Evolutionary conservation across 805 yeast species (phyloP), one percentile per base, ranked within the genome.

Genomic region (Blastobotrys chiropterorum): DNA sequence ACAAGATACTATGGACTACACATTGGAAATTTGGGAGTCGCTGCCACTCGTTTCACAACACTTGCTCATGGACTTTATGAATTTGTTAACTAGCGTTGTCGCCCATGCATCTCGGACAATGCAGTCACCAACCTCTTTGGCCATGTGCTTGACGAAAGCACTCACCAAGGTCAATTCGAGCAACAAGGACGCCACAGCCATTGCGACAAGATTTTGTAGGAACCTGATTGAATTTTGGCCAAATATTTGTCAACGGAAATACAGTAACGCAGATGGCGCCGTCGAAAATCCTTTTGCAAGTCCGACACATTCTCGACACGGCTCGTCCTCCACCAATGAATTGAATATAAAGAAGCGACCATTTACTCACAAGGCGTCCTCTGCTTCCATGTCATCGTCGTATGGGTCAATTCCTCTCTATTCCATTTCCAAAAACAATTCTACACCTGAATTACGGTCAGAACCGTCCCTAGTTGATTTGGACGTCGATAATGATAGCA

Each of bases 161-260:
- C 58, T 85, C 31, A 75, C 83, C 51, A 83, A 83, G 44, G 78
- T 78, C 57, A 68, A 67, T 34, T 61, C 72, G 2, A 70, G 75
- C 2, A 76, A 73, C 53, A 72, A 74, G 42, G 81, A 81, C 55
- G 67, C 73, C 45, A 56, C 75, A 5, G 70, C 77, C 5, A 72
- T 83, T 15, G 80, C 83, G 0, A 71, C 74, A 20, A 68, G 86
- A 46, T 80, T 77, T 52, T 66, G 82, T 17, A 76, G 74, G 50
- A 81, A 78, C 53, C 57, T 83, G 4, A 59, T 84, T 40, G 78
- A 72, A 34, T 62, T 72, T 57, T 85, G 85, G 82, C 64, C 60
- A 1, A 56, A 58, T 3, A 64, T 78, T n/a, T 22, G 44, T 13
- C 3, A 19, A 4, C 15, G 5, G 3, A 41, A 21, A 16, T 4